These are phyloP conservation scores for Cyberlindnera amylophila DNA, from an alignment of 805 yeast species.

Conservation along the genomic window DNA sequence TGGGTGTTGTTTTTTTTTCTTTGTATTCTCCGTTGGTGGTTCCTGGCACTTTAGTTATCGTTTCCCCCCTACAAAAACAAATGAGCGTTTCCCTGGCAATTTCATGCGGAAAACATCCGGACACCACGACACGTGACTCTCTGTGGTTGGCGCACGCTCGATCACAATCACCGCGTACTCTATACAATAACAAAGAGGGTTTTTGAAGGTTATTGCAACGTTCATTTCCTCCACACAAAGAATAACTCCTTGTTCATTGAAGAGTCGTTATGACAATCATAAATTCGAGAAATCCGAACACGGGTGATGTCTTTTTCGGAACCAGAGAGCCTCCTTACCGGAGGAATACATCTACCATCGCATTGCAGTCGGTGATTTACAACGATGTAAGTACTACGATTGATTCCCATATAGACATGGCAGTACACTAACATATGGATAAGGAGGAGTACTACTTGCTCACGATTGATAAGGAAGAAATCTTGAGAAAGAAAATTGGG, in stretches of 20 bases:
- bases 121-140: constrained; percentile 2
- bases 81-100: constrained; percentile 14
- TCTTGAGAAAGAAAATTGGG: constrained; percentile 10
- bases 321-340: not conserved
- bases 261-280: too few relatives aligned
- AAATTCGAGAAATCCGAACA: not conserved
- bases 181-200: too few relatives aligned
- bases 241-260: too few relatives aligned
- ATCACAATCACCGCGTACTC: too few relatives aligned
- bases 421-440: not conserved
- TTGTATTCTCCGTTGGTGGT: not conserved
- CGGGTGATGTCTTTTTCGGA: not conserved
- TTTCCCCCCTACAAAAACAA: not conserved
- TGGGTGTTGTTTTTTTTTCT: too few relatives aligned
- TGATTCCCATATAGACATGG: not conserved
- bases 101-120: constrained; percentile 1
- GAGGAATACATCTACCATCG: not conserved
- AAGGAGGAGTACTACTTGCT: constrained; percentile 10
- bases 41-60: not conserved
- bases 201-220: too few relatives aligned
- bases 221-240: too few relatives aligned
- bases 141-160: too few relatives aligned
- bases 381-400: not conserved
- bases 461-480: not conserved
- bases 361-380: not conserved